phyloP scores from a whole-genome alignment of 192 early-diverging fungal genomes.

The Thoreauomyces humboldtii region DNA sequence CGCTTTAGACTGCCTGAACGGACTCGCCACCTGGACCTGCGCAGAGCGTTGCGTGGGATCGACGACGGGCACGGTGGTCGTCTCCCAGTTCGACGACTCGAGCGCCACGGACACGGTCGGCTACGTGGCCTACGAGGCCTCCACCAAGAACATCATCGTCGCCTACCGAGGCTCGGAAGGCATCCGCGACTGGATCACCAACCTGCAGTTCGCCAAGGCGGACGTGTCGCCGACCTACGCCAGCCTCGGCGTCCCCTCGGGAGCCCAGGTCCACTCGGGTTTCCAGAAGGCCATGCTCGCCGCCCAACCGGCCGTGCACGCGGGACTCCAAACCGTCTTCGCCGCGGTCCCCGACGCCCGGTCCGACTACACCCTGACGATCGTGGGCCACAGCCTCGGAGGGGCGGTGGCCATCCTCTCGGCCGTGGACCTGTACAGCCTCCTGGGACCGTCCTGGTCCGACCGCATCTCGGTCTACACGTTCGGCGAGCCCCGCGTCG shows the following conservation, averaged over 20 bases:
- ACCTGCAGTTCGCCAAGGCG: constrained; percentile 26
- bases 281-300: constrained; percentile 18
- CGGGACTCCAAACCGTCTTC: neutral
- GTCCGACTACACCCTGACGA: constrained; percentile 17
- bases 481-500: constrained; percentile 39
- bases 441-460: neutral
- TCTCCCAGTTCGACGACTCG: constrained; percentile 11
- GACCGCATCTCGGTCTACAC: constrained; percentile 27
- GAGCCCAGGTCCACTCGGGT: constrained; percentile 31
- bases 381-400: constrained; percentile 44
- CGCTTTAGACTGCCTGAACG: constrained; percentile 24
- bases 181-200: constrained; percentile 14
- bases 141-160: constrained; percentile 29
- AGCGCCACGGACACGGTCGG: constrained; percentile 15
- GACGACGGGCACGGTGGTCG: constrained; percentile 4
- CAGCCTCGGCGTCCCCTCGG: constrained; percentile 1
- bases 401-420: constrained; percentile 31
- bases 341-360: neutral
- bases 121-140: constrained; percentile 27
- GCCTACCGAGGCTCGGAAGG: constrained; percentile 32
- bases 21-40: constrained; percentile 23
- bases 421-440: constrained; percentile 29
- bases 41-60: constrained; percentile 12
- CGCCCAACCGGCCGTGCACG: neutral
- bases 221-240: constrained; percentile 3